phyloP scores from a whole-genome alignment of 2,329 filamentous ascomycete species.

The Beauveria pseudobassiana region DNA sequence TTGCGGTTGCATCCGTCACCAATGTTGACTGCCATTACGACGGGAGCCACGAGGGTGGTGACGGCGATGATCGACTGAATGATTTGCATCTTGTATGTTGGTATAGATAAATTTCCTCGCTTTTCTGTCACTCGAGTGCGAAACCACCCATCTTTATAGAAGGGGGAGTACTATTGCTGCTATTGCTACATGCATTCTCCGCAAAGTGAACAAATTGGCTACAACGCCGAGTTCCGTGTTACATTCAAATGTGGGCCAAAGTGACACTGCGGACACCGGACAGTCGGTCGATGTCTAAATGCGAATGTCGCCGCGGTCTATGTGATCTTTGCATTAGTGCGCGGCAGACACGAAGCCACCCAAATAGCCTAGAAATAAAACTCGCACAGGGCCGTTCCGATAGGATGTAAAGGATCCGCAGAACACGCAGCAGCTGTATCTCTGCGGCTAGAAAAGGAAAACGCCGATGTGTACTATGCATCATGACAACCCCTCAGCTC shows the following conservation, averaged over 20 bases:
- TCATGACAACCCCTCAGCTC: not conserved
- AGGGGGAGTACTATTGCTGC: not conserved
- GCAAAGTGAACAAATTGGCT: not conserved
- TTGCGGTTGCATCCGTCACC: not conserved
- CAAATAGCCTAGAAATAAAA: not conserved
- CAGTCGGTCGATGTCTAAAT: not conserved
- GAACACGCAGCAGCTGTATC: not conserved
- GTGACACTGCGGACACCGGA: not conserved
- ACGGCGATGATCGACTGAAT: not conserved
- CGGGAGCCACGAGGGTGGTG: not conserved
- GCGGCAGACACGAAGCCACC: not conserved
- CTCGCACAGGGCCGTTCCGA: not conserved
- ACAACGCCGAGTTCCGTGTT: not conserved
- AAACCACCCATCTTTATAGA: not conserved
- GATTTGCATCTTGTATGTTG: not conserved
- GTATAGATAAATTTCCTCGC: no score
- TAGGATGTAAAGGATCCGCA: not conserved
- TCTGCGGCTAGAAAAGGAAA: not conserved
- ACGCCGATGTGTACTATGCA: not conserved
- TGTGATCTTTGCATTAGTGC: not conserved
- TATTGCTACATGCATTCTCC: not conserved
- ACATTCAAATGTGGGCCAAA: not conserved
- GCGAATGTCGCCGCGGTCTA: not conserved
- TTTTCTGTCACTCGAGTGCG: not conserved
- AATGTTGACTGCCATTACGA: not conserved